These are phyloP conservation scores for Artemisia annua DNA, from an alignment of 129 eudicot genomes.

Conservation along the genomic window DNA sequence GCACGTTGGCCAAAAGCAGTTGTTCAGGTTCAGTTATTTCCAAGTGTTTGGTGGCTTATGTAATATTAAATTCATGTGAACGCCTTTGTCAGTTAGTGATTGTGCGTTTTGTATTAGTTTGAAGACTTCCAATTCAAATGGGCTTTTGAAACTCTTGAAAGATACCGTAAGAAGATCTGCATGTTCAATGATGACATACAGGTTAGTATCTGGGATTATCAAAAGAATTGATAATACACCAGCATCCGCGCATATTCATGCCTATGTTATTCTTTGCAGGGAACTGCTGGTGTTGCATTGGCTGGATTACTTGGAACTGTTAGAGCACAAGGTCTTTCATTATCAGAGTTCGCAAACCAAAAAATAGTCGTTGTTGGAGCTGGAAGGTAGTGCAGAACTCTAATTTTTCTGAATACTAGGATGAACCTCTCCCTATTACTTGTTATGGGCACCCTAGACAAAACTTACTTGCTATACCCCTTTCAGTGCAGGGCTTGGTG, in stretches of 20 bases:
- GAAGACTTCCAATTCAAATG: slow-evolving; percentile 98
- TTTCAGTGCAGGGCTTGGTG: slow-evolving; percentile 99
- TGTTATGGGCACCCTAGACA: slow-evolving; percentile 4
- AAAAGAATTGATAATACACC: background rate
- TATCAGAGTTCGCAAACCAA: slow-evolving; percentile 84
- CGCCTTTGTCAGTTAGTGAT: slow-evolving; percentile 4
- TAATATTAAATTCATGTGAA: slow-evolving; percentile 7
- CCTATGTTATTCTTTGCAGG: slow-evolving; percentile 48
- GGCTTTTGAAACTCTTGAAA: slow-evolving; percentile 94
- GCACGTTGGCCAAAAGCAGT: slow-evolving; percentile 99
- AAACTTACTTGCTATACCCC: slow-evolving; percentile 22
- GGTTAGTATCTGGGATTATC: slow-evolving; percentile 37
- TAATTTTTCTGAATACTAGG: background rate
- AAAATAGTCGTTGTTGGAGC: slow-evolving; percentile 96
- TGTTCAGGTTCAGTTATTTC: slow-evolving; percentile 72
- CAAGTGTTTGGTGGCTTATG: background rate
- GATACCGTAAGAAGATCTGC: slow-evolving; percentile 83
- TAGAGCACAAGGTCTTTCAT: slow-evolving; percentile 89
- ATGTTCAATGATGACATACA: slow-evolving; percentile 99
- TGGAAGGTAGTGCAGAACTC: slow-evolving; percentile 63
- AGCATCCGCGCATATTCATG: background rate
- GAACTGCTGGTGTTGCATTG: slow-evolving; percentile 97
- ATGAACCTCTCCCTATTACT: background rate
- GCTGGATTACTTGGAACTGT: slow-evolving; percentile 98
- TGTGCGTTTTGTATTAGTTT: slow-evolving; percentile 49